Evolutionary conservation across 2,329 filamentous ascomycete genomes (phyloP).

Genomic region (Sporothrix humicola): DNA sequence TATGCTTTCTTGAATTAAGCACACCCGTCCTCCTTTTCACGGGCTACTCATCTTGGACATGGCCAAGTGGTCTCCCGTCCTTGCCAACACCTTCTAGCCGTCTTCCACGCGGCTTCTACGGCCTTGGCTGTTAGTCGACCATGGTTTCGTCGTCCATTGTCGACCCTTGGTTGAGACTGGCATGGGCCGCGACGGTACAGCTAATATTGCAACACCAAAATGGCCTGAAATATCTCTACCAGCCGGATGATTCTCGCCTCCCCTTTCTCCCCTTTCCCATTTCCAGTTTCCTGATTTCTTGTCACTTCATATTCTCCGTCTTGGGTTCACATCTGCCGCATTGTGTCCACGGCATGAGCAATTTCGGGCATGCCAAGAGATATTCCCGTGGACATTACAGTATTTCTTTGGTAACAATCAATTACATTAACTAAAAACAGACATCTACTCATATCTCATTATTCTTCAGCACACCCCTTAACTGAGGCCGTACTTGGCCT

Average conservation of each 20-base stretch:
- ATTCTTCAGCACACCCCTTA: background rate
- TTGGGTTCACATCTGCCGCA: background rate
- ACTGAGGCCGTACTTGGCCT: constrained; percentile 36
- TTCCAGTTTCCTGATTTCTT: background rate
- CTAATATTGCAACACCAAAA: no score
- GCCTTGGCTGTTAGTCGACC: background rate
- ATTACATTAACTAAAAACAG: background rate
- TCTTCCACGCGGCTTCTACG: background rate
- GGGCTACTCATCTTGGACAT: background rate
- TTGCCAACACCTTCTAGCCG: background rate
- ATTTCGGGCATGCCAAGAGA: background rate
- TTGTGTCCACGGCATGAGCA: constrained; percentile 13
- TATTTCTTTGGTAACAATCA: background rate
- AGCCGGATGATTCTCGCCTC: background rate
- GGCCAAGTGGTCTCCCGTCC: background rate
- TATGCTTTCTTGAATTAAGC: background rate
- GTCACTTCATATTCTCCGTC: background rate
- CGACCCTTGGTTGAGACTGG: background rate
- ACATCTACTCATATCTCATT: background rate
- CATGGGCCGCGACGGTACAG: background rate
- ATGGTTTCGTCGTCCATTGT: background rate
- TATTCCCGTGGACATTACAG: background rate
- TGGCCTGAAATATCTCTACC: background rate
- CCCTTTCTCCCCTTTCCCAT: background rate
- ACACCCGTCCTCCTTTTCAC: background rate